Evolutionary conservation across 1,284 basidiomycete genomes (phyloP), one percentile per base, ranked within the genome.

Genomic region (Microbotryomycetes sp.): DNA sequence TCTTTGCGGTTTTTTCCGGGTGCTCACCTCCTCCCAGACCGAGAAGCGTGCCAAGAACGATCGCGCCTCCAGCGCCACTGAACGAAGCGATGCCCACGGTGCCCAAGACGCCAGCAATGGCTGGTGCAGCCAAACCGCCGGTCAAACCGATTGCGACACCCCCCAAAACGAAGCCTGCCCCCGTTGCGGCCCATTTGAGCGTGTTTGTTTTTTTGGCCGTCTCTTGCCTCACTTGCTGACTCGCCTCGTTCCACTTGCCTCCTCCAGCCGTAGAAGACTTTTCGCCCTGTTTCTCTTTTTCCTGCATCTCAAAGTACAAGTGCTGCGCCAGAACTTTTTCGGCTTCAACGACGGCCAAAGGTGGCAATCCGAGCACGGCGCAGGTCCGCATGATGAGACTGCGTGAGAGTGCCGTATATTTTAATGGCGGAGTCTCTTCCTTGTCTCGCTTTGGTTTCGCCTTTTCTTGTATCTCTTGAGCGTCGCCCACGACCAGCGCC

Each of bases 11-110:
- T 29, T 45, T 5, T 24, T 47, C 64, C 47, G 51, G 31, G 11
- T 24, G 55, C 49, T 60, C 56, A 41, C 79, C 79, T 21, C 79
- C 79, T 5, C 78, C 78, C 3, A 81, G 71, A 3, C 80, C 80
- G 61, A 81, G 80, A 9, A 81, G 67, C 1, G 79, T 78, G 0
- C 80, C 80, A 5, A 81, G 73, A 0, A 81, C 73, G 6, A 80
- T 70, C 0, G 79, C 78, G 3, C 79, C 79, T 0, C 77, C 74
- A 0, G 74, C 74, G 1, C 59, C 61, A 2, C 54, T 49, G 35
- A 71, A 67, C 4, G 78, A 74, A 0, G 72, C 73, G 24, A 72
- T 70, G 4, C 70, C 71, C 13, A 78, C 75, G 0, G 76, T 68
- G 0, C 79, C 78, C 2, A 81, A 73, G 5, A 80, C 65, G 0